Conservation (phyloP, 1,284 basidiomycete genomes). For the Rhodofomes roseus region DNA sequence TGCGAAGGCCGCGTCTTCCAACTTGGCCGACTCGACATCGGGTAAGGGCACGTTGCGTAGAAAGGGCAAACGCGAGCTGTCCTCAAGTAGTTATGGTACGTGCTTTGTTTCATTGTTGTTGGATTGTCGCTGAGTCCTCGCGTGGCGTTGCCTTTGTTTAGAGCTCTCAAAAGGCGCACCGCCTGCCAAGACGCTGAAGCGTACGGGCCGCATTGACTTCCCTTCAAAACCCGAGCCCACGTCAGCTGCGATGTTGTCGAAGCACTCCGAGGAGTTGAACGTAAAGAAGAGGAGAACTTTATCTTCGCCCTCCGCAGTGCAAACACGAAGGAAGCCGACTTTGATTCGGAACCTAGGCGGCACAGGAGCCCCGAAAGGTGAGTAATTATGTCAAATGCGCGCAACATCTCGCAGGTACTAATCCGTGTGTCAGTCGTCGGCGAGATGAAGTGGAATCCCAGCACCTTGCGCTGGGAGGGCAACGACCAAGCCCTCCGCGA, state of each 20-base stretch:
- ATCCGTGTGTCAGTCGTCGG: constrained; percentile 61
- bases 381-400: constrained; percentile 18
- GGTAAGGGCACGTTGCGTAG: constrained; percentile 54
- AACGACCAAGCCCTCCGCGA: constrained; percentile 89
- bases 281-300: constrained; percentile 54
- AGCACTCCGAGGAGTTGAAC: constrained; percentile 29
- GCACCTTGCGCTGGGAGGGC: constrained; percentile 89
- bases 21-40: constrained; percentile 13
- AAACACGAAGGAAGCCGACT: constrained; percentile 70
- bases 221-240: constrained; percentile 21
- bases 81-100: constrained; percentile 30
- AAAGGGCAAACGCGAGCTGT: constrained; percentile 35
- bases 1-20: constrained; percentile 35
- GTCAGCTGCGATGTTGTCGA: constrained; percentile 12
- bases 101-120: neutral
- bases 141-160: constrained; percentile 9
- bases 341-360: constrained; percentile 85
- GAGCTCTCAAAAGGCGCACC: constrained; percentile 24
- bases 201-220: constrained; percentile 36
- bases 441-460: constrained; percentile 97
- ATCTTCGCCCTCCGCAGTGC: constrained; percentile 35
- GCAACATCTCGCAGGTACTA: neutral
- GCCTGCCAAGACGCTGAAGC: constrained; percentile 38
- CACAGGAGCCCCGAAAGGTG: constrained; percentile 72
- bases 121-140: neutral